Evolutionary conservation across 1,284 basidiomycete genomes (phyloP).

Genomic region (Exobasidium cylindrosporum): DNA sequence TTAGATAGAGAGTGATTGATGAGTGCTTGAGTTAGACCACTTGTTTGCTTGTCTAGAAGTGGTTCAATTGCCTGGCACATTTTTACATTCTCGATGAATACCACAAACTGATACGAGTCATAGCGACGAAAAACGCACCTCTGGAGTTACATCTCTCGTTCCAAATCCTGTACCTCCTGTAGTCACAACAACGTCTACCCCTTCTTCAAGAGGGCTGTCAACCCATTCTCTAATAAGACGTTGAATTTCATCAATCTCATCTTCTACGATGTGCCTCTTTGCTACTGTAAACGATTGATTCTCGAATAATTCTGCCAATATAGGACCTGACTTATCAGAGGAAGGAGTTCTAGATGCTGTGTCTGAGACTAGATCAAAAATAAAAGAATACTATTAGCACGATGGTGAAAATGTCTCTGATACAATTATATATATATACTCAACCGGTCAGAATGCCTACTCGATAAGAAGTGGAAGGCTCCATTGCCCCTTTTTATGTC

Average conservation of each 20-base stretch:
- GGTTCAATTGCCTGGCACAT: conserved; percentile 64
- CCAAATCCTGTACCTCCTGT: conserved; percentile 85
- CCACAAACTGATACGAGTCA: too few species aligned
- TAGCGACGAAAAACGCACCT: conserved; percentile 64
- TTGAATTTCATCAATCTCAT: conserved; percentile 21
- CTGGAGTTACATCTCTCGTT: conserved; percentile 72
- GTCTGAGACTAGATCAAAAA: conserved; percentile 42
- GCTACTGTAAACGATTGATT: conserved; percentile 17
- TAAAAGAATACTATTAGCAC: too few species aligned
- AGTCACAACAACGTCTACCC: conserved; percentile 60
- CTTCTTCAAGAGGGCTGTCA: conserved; percentile 10
- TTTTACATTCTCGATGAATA: conserved; percentile 1
- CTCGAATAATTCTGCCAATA: conserved; percentile 21
- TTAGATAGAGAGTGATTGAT: conserved; percentile 67
- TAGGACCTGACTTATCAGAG: conserved; percentile 32
- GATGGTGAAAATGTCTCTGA: too few species aligned
- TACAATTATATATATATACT: too few species aligned
- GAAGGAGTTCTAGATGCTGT: conserved; percentile 24
- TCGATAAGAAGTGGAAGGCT: background rate
- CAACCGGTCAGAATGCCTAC: background rate
- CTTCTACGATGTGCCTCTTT: conserved; percentile 19
- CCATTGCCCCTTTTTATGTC: too few species aligned
- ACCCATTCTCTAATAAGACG: conserved; percentile 17
- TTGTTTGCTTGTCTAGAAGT: conserved; percentile 70
- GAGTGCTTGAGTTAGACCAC: conserved; percentile 75